phyloP scores from a whole-genome alignment of 768 basidiomycete species.

The Tricholoma matsutake region DNA sequence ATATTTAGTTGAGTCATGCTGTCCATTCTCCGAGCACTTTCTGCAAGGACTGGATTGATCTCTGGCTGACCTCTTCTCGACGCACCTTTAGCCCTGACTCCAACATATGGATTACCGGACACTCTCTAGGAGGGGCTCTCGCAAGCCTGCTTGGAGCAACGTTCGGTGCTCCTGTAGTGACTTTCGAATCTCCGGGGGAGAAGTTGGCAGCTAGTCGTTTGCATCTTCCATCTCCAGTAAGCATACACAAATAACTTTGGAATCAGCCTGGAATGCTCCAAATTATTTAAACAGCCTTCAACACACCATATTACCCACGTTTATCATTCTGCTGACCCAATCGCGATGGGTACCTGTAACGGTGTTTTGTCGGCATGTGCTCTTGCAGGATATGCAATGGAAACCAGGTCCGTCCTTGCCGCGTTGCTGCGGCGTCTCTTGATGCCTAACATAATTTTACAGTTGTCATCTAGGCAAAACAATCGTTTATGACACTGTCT shows the following conservation, averaged over 20 bases:
- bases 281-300: conserved; percentile 47
- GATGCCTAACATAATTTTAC: not conserved
- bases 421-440: not conserved
- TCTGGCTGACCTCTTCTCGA: not conserved
- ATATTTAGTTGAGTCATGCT: conserved; percentile 60
- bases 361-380: conserved; percentile 80
- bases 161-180: conserved; percentile 83
- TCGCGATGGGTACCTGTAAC: conserved; percentile 87
- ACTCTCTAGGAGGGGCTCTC: conserved; percentile 70
- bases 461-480: conserved; percentile 86
- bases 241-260: conserved; percentile 15
- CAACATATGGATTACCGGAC: conserved; percentile 85
- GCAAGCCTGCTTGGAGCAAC: conserved; percentile 83
- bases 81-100: conserved; percentile 54
- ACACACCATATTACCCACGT: conserved; percentile 83
- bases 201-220: conserved; percentile 73
- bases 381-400: conserved; percentile 87
- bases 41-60: not conserved
- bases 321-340: conserved; percentile 93
- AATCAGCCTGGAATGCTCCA: not conserved
- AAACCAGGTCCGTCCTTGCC: conserved; percentile 51
- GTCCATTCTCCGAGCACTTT: not conserved
- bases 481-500: conserved; percentile 91
- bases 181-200: conserved; percentile 91
- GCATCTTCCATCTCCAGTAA: conserved; percentile 83